phyloP scores from a whole-genome alignment of 2,329 filamentous ascomycete genomes.

The Trichophyton equinum region DNA sequence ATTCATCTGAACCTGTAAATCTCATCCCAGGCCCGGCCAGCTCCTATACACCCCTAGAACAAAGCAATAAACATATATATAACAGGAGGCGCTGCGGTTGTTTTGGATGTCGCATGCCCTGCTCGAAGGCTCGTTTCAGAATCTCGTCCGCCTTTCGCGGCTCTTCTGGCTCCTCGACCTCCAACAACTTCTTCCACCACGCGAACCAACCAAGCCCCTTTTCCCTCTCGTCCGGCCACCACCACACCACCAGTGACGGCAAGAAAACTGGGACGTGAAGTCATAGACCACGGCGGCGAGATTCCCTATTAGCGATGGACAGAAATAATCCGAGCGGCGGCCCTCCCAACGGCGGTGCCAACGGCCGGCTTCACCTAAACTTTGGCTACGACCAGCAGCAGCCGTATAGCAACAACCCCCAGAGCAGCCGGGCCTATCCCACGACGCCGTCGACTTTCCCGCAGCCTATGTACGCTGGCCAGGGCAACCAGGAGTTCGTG shows the following conservation, averaged over 20 bases:
- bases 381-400: conserved; percentile 50
- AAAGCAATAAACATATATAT: too few relatives aligned
- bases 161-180: background rate
- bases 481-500: conserved; percentile 49
- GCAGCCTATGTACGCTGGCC: conserved; percentile 63
- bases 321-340: conserved; percentile 39
- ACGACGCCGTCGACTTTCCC: conserved; percentile 94
- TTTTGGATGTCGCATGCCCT: background rate
- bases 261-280: too few relatives aligned
- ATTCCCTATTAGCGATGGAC: background rate
- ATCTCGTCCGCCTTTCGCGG: background rate
- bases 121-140: background rate
- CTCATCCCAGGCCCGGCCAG: too few relatives aligned
- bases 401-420: conserved; percentile 38
- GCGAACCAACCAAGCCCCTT: background rate
- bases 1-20: background rate
- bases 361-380: conserved; percentile 39
- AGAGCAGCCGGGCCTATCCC: conserved; percentile 57
- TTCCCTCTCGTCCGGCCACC: background rate
- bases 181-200: background rate
- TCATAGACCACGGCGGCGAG: background rate
- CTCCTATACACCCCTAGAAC: too few relatives aligned
- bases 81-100: too few relatives aligned
- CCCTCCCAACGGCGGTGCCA: conserved; percentile 54
- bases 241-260: background rate